phyloP scores from a whole-genome alignment of 1,284 basidiomycete species.

The Ustilago cynodontis region DNA sequence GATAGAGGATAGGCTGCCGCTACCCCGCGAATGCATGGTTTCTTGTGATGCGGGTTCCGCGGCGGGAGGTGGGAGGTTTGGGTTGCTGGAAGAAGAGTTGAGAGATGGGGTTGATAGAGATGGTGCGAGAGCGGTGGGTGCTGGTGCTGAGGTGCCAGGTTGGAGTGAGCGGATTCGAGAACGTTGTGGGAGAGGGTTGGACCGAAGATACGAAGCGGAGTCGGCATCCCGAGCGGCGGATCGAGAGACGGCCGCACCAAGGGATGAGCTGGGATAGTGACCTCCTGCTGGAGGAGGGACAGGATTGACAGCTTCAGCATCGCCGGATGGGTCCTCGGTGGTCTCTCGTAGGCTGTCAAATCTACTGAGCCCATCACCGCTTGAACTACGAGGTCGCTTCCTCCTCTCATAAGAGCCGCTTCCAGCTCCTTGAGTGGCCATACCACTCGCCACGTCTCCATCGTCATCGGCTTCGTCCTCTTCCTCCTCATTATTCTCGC shows the following conservation, averaged over 20 bases:
- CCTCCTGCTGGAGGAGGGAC: slow-evolving; percentile 15
- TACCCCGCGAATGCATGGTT: slow-evolving; percentile 2
- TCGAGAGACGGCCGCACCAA: slow-evolving; percentile 47
- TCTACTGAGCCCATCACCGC: slow-evolving; percentile 18
- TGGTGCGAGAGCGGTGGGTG: slow-evolving; percentile 25
- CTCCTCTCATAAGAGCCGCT: slow-evolving; percentile 18
- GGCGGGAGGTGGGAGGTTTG: not conserved
- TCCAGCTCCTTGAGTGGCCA: slow-evolving; percentile 41
- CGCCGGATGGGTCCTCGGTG: slow-evolving; percentile 26
- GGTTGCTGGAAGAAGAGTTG: slow-evolving; percentile 3
- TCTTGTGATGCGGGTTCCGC: not conserved
- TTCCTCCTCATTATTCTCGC: slow-evolving; percentile 8
- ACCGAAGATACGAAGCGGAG: slow-evolving; percentile 1
- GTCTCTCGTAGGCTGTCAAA: slow-evolving; percentile 45
- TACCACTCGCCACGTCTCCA: slow-evolving; percentile 37
- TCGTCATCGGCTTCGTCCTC: slow-evolving; percentile 17
- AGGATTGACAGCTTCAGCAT: slow-evolving; percentile 1
- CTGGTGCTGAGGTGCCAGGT: slow-evolving; percentile 26
- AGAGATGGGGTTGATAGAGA: slow-evolving; percentile 37
- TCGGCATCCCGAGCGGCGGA: slow-evolving; percentile 15
- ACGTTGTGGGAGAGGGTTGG: slow-evolving; percentile 26
- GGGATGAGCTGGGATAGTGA: slow-evolving; percentile 44
- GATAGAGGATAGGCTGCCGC: slow-evolving; percentile 8
- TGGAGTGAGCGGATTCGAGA: slow-evolving; percentile 36
- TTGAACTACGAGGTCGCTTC: slow-evolving; percentile 34